These are phyloP conservation scores for Dipteronia sinensis DNA, from an alignment of 345 rosid genomes.

Conservation along the genomic window DNA sequence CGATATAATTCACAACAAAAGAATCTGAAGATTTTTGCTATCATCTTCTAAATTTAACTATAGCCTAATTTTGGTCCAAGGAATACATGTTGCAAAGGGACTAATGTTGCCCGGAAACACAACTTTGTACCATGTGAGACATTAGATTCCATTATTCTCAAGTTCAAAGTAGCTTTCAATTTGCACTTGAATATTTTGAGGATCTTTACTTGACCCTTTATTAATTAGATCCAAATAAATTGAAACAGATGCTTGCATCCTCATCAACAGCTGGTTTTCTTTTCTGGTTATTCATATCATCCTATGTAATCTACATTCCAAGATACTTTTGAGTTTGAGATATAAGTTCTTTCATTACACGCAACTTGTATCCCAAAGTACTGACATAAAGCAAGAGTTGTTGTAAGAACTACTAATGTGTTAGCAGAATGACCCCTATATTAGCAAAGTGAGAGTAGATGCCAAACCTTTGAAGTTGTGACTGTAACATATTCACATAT, in stretches of 20 bases:
- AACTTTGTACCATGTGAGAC: background rate
- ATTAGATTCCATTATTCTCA: background rate
- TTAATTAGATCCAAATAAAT: background rate
- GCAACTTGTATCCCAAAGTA: background rate
- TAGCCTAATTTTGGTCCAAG: background rate
- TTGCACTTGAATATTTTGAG: background rate
- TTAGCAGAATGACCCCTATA: background rate
- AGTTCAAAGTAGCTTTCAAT: background rate
- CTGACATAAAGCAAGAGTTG: background rate
- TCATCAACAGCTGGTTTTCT: background rate
- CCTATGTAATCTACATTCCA: background rate
- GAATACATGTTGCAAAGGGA: background rate
- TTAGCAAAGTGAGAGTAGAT: constrained; percentile 14
- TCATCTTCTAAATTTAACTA: background rate
- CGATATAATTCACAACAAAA: background rate
- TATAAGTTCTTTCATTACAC: background rate
- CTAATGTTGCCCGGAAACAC: background rate
- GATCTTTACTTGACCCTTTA: background rate
- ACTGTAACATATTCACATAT: constrained; percentile 73
- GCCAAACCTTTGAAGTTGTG: constrained; percentile 85
- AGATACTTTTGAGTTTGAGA: background rate
- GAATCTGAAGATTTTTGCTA: background rate
- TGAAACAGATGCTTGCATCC: background rate
- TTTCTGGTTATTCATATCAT: background rate
- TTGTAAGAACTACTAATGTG: background rate